A percentile compares a stretch with the other conserved stretches of the same genome.
These are phyloP conservation scores for Diaporthe sp. DNA, from an alignment of 2,329 filamentous ascomycete genomes.

Conservation along the genomic window DNA sequence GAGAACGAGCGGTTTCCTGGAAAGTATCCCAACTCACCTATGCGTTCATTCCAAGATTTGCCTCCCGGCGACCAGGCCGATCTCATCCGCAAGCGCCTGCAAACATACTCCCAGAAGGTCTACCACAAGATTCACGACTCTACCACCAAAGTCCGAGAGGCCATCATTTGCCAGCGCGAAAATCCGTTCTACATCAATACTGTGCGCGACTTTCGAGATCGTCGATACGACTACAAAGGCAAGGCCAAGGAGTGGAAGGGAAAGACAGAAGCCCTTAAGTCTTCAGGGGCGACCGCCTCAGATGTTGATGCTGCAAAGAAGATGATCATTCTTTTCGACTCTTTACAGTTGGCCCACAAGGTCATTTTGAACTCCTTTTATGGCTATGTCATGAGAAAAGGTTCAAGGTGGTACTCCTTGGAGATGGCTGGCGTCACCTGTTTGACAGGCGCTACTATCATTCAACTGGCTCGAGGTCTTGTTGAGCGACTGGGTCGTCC, in stretches of 20 bases:
- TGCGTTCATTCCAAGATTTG: conserved; percentile 84
- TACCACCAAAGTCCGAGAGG: conserved; percentile 91
- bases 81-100: conserved; percentile 87
- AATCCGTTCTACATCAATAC: conserved; percentile 99
- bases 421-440: conserved; percentile 99
- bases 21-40: conserved; percentile 77
- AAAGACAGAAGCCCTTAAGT: conserved; percentile 89
- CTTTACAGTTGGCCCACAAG: conserved; percentile 95
- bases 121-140: conserved; percentile 99
- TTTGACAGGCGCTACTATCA: conserved; percentile 94
- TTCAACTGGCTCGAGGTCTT: conserved; percentile 93
- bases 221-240: conserved; percentile 98
- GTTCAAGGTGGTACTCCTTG: conserved; percentile 98
- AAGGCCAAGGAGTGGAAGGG: conserved; percentile 99
- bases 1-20: conserved; percentile 95
- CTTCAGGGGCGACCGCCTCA: conserved; percentile 78
- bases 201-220: conserved; percentile 94
- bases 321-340: conserved; percentile 98
- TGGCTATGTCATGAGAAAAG: conserved; percentile 99
- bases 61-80: conserved; percentile 84
- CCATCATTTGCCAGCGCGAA: conserved; percentile 97
- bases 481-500: conserved; percentile 95
- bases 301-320: conserved; percentile 97
- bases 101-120: conserved; percentile 96
- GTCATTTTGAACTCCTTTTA: conserved; percentile 99